These are phyloP conservation scores for Leccinum olivaceopallidum DNA, from an alignment of 768 basidiomycete species.

Conservation along the genomic window DNA sequence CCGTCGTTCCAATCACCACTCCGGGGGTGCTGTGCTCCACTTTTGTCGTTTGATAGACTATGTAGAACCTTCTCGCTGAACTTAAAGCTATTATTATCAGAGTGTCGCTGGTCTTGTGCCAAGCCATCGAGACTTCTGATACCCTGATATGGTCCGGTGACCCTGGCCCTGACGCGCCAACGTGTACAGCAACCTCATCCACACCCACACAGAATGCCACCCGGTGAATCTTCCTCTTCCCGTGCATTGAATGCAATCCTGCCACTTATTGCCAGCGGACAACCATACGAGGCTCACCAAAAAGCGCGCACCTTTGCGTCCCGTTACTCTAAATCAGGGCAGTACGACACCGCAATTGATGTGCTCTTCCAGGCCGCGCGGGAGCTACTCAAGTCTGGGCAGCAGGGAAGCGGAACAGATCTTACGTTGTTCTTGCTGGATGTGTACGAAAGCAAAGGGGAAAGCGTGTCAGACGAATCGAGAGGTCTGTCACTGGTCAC, in stretches of 20 bases:
- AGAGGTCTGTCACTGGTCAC: conserved; percentile 56
- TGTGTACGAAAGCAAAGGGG: conserved; percentile 75
- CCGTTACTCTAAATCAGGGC: conserved; percentile 76
- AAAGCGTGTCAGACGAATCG: conserved; percentile 72
- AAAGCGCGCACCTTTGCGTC: conserved; percentile 95
- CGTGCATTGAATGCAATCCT: conserved; percentile 75
- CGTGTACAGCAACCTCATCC: conserved; percentile 3
- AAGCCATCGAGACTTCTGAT: conserved; percentile 20
- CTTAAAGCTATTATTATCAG: neutral
- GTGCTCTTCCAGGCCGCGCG: conserved; percentile 90
- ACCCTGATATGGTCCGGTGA: conserved; percentile 12
- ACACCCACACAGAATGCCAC: conserved; percentile 26
- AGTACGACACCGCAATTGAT: conserved; percentile 86
- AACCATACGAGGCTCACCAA: conserved; percentile 91
- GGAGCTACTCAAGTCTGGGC: conserved; percentile 85
- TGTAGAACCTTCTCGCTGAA: neutral
- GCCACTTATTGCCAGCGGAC: conserved; percentile 67
- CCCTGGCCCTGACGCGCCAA: neutral
- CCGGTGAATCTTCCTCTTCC: conserved; percentile 44
- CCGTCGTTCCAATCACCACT: neutral
- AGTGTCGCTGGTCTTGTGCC: conserved; percentile 13
- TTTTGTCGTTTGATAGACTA: conserved; percentile 1
- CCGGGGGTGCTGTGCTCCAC: neutral
- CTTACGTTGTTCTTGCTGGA: conserved; percentile 78
- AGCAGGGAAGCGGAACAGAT: conserved; percentile 90